Evolutionary conservation across 2,329 filamentous ascomycete genomes (phyloP), one percentile per base, ranked within the genome.

Genomic region (Metarhizium robertsii): DNA sequence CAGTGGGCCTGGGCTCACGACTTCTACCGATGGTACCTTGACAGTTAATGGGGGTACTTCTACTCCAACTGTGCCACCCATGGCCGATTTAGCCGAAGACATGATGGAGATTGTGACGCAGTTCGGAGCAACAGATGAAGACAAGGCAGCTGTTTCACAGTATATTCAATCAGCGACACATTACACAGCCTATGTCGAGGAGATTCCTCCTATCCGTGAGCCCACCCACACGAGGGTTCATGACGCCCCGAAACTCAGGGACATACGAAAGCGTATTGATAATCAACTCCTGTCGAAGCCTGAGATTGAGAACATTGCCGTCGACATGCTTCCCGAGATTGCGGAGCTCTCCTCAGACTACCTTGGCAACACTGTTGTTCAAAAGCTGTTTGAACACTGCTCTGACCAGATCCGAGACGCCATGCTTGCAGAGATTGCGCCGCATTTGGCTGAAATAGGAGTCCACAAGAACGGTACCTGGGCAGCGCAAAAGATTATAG

Each of bases 381-480:
- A 99, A 74, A 99, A 99, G 73, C 78, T 99, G 49, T 99, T 99
- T 67, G 92, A 99, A 71, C 90, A 90, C 73, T 97, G 94, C 75
- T 94, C 90, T 0, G 92, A 97, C 68, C 78, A 84, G 46, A 84
- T 92, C 46, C 92, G 95, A 64, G 91, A 96, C 69, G 86, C 88
- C 55, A 97, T 99, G 94, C 77, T 99, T 56, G 73, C 77, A 14
- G 85, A 92, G 66, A 95, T 99, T 64, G 84, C 88, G 2, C 92
- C 92, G 56, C 92, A 96, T 67, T 81, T 97, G 68, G 91, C 92
- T 30, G 92, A 97, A 72, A 96, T 97, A 72, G 94, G 94, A 64
- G 86, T 96, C 7, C 94, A 99, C 80, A 99, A 99, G 81, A 99
- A 99, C 66, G 94, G 94, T 59, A 99, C 94, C 1, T 99, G 94